Percentiles rank a stretch among this genome's conserved stretches.
Evolutionary conservation across 2,329 filamentous ascomycete species (phyloP).

Genomic region (Trichoderma pleuroti): DNA sequence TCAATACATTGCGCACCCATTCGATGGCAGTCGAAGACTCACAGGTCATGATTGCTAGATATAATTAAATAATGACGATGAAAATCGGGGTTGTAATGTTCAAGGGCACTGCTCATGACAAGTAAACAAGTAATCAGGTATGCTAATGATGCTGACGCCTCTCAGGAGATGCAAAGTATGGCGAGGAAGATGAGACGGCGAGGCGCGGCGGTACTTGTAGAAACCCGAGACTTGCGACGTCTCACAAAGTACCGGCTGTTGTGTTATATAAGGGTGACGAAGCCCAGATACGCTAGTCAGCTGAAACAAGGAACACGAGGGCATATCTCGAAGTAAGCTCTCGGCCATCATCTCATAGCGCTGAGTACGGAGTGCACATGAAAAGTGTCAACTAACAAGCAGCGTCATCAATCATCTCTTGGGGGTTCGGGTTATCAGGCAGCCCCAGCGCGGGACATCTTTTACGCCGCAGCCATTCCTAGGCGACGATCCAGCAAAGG

Average conservation of each 20-base stretch:
- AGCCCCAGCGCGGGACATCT: background rate
- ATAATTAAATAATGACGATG: background rate
- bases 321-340: background rate
- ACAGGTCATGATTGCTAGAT: conserved; percentile 23
- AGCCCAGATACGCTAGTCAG: background rate
- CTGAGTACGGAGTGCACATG: background rate
- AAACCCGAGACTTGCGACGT: background rate
- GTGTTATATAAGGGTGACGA: background rate
- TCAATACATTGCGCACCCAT: background rate
- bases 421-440: background rate
- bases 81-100: background rate
- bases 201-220: background rate
- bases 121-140: background rate
- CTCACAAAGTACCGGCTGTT: background rate
- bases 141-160: background rate
- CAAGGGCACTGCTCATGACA: background rate
- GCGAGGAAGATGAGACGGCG: background rate
- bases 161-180: background rate
- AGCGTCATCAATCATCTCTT: background rate
- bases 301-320: background rate
- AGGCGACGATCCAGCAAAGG: background rate
- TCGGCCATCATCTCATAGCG: background rate
- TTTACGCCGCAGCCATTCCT: background rate
- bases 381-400: background rate
- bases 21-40: conserved; percentile 1